Evolutionary conservation across 2,329 filamentous ascomycete genomes (phyloP), one percentile per base, ranked within the genome.

Genomic region (Trichophaea hybrida): DNA sequence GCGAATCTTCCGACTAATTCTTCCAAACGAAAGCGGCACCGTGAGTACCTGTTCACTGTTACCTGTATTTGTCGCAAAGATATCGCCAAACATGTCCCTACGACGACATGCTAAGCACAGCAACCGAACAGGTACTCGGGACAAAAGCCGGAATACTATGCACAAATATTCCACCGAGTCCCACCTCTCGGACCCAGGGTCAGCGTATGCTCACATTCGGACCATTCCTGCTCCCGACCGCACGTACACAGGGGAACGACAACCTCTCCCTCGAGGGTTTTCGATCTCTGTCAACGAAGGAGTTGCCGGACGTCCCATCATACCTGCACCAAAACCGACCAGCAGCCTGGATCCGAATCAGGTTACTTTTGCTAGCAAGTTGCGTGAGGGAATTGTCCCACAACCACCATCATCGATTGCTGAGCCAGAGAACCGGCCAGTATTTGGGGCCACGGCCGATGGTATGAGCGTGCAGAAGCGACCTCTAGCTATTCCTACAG

Each of bases 351-450:
- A 37, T 34, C 50, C 50, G 6, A 12, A 24, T 5, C n/a, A 53
- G 50, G 50, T n/a, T 37, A 53, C 50, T 6, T 53, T 53, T 37
- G 50, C 50, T 24, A 53, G 50, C 34, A 53, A 53, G 32, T 33
- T 53, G 13, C 32, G 34, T n/a, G 33, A 8, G 50, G 37, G n/a
- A 12, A 17, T 32, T 43, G n/a, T 15, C 38, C 38, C 38, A 12
- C n/a, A 46, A n/a, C 13, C 5, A n/a, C 24, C 40, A 13, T 5
- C 24, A 46, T 17, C 5, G 7, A 17, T n/a, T 6, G 4, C n/a
- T 10, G 48, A 50, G 31, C 48, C 48, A 12, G 50, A 53, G 32
- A 35, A 34, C 34, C 50, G 50, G 4, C 50, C 50, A 53, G 37
- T 53, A 31, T 35, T 32, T 53, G 50, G n/a, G 13, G 32, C 32